Conservation (phyloP, 2,329 filamentous ascomycete species). For the Cercospora sojina region DNA sequence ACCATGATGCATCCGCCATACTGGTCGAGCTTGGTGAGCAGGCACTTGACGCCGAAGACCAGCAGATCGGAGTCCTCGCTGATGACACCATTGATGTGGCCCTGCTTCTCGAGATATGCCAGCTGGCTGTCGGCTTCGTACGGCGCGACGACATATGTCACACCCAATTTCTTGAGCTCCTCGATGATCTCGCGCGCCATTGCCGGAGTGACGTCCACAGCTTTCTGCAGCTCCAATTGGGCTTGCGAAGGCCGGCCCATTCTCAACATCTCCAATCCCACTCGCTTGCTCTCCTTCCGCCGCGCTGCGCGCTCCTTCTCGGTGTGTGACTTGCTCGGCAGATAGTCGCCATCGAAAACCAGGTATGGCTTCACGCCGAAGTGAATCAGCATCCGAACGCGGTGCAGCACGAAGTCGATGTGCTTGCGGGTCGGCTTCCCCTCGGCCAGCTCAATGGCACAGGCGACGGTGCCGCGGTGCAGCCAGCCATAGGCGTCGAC, state of each 20-base stretch:
- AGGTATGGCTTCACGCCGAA: conserved; percentile 93
- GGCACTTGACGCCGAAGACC: conserved; percentile 86
- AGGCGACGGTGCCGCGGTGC: conserved; percentile 85
- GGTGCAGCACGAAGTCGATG: conserved; percentile 83
- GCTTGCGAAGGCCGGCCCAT: conserved; percentile 80
- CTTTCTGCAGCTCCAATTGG: conserved; percentile 85
- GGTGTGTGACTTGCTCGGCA: conserved; percentile 89
- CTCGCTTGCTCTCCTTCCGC: conserved; percentile 71
- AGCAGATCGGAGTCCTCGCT: conserved; percentile 96
- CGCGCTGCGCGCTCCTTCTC: conserved; percentile 74
- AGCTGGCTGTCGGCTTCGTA: conserved; percentile 98
- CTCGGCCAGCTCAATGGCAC: conserved; percentile 85
- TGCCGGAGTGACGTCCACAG: conserved; percentile 90
- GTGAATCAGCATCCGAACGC: conserved; percentile 89
- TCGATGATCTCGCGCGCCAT: conserved; percentile 94
- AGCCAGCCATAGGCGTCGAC: conserved; percentile 98
- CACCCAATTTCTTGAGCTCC: conserved; percentile 74
- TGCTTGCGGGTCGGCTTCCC: conserved; percentile 86
- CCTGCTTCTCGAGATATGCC: conserved; percentile 85
- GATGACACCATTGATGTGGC: conserved; percentile 80
- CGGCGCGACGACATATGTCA: conserved; percentile 89
- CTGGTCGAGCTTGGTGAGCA: conserved; percentile 91
- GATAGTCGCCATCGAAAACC: conserved; percentile 91
- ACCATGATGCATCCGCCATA: conserved; percentile 93
- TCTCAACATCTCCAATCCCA: conserved; percentile 75